Evolutionary conservation across 345 rosid genomes (phyloP), one percentile per base, ranked within the genome.

Genomic region (Turritis glabra): DNA sequence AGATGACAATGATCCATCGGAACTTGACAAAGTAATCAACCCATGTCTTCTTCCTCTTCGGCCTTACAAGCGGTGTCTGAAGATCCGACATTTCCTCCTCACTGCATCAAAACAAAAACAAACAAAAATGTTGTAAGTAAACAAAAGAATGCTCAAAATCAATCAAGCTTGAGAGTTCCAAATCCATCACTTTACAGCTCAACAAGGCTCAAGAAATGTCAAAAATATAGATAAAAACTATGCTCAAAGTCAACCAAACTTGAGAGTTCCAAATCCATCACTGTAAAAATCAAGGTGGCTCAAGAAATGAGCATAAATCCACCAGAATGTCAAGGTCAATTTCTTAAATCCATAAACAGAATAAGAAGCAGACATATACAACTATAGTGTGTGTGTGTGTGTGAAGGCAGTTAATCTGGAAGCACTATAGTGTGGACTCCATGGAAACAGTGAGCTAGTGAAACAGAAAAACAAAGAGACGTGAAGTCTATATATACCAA

Each of bases 1-100:
- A 88, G 72, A 96, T 85, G 80, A 96, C 98, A 12, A 90, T 14
- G 67, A 96, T 89, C 98, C 99, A 96, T 68, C 99, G 71, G 80
- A 96, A 90, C 44, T 88, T 77, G 50, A 96, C 90, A 27, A 96
- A 82, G 67, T 86, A 90, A 81, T 96, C 99, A 71, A 87, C 99
- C 83, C 85, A 74, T 23, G 79, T 74, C 93, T 84, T 92, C 82
- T 96, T 92, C 80, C 99, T 89, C 84, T 90, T 89, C 0, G 96
- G 98, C 41, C 96, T 90, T 6, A 79, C 78, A 61, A 96, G 76
- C 1, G 96, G 97, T 56, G 83, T 85, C 37, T 82, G 80, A 65
- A 92, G 93, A 82, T 96, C 97, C 3, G 98, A 83, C 99, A 96
- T 92, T 55, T 79, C 65, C 80, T 61, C 64, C 47, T 64, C 55